A percentile compares a stretch with the other conserved stretches of the same genome.
phyloP scores from a whole-genome alignment of 176 grass and related monocot species.

The Hordeum marinum region DNA sequence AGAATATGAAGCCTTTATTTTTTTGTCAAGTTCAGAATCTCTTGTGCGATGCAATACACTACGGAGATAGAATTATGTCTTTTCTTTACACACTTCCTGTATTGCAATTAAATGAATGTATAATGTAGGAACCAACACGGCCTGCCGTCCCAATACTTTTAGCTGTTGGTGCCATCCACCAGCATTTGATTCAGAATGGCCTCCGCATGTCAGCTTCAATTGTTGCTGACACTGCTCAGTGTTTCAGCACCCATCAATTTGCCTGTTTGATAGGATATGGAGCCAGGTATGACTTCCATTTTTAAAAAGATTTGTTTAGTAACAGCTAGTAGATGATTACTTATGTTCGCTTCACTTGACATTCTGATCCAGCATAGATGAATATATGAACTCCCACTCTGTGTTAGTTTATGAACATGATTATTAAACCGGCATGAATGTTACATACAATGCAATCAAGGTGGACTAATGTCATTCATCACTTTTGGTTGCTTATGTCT shows the following conservation, averaged over 20 bases:
- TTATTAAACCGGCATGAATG: background rate
- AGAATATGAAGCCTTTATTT: background rate
- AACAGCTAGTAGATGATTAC: background rate
- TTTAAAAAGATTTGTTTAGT: slow-evolving; percentile 13
- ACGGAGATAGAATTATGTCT: background rate
- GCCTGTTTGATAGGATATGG: slow-evolving; percentile 99
- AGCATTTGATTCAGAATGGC: slow-evolving; percentile 99
- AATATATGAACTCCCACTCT: slow-evolving; percentile 1
- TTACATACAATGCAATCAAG: background rate
- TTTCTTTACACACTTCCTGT: background rate
- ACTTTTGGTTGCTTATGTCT: background rate
- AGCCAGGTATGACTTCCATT: slow-evolving; percentile 59
- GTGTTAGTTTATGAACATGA: background rate
- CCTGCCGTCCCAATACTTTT: slow-evolving; percentile 96
- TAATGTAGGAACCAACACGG: slow-evolving; percentile 76
- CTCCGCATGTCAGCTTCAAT: slow-evolving; percentile 94
- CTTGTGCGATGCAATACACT: background rate
- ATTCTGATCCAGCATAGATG: slow-evolving; percentile 18
- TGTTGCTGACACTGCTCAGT: slow-evolving; percentile 98
- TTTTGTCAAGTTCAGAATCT: background rate
- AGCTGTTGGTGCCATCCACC: slow-evolving; percentile 96
- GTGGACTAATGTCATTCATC: background rate
- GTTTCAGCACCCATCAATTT: slow-evolving; percentile 99
- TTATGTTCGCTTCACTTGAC: slow-evolving; percentile 20
- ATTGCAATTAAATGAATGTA: slow-evolving; percentile 18